Conservation (phyloP, 495 filamentous ascomycete genomes). For the Rusavskia elegans region DNA sequence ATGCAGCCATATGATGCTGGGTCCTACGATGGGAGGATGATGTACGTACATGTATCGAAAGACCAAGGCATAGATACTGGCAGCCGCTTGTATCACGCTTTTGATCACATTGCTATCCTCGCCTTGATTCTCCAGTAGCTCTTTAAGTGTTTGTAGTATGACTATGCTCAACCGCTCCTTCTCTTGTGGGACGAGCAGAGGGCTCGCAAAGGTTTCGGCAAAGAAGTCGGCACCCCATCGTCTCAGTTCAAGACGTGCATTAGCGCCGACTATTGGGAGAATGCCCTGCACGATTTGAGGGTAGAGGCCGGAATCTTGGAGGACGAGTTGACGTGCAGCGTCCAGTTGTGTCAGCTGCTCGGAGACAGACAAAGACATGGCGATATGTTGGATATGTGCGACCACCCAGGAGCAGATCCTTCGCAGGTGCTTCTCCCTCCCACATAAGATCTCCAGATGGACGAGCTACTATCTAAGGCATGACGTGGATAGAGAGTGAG, state of each 20-base stretch:
- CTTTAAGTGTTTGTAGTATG: slow-evolving; percentile 59
- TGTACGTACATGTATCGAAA: slow-evolving; percentile 83
- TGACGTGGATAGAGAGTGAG: no score
- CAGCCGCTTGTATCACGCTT: slow-evolving; percentile 66
- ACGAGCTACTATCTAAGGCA: no score
- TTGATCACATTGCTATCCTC: slow-evolving; percentile 65
- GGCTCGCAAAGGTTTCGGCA: slow-evolving; percentile 87
- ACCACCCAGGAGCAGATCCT: not conserved
- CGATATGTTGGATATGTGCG: not conserved
- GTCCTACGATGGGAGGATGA: not conserved
- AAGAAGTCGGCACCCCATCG: slow-evolving; percentile 96
- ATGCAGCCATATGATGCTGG: not conserved
- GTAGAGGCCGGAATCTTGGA: slow-evolving; percentile 71
- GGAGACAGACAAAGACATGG: slow-evolving; percentile 34
- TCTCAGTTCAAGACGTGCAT: slow-evolving; percentile 58
- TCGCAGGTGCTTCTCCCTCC: not conserved
- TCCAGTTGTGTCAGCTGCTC: slow-evolving; percentile 75
- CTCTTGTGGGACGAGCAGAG: slow-evolving; percentile 49
- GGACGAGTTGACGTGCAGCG: slow-evolving; percentile 70
- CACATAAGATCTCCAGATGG: not conserved
- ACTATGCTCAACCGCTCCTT: slow-evolving; percentile 60
- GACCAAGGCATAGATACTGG: slow-evolving; percentile 81
- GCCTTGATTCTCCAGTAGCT: slow-evolving; percentile 53
- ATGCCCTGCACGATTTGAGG: slow-evolving; percentile 78
- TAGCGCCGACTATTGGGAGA: slow-evolving; percentile 71